These are phyloP conservation scores for Arthrinium phaeospermum DNA, from an alignment of 2,329 filamentous ascomycete genomes.

Conservation along the genomic window DNA sequence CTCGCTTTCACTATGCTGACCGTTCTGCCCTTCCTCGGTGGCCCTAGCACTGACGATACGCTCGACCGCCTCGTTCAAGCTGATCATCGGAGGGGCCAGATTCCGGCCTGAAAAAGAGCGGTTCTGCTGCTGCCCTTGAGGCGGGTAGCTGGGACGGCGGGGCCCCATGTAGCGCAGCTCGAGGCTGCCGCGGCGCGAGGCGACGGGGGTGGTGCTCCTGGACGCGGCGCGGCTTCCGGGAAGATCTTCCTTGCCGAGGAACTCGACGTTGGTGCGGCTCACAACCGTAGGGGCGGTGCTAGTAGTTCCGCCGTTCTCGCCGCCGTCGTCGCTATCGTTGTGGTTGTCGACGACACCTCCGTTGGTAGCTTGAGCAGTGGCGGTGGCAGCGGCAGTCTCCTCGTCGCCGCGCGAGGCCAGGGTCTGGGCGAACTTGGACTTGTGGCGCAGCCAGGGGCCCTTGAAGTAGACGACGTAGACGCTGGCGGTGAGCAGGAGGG, in stretches of 20 bases:
- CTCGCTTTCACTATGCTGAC: not conserved
- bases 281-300: not conserved
- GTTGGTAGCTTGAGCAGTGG: not conserved
- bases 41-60: not conserved
- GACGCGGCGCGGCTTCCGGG: not conserved
- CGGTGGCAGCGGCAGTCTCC: not conserved
- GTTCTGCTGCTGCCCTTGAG: not conserved
- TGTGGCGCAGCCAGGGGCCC: slow-evolving; percentile 63
- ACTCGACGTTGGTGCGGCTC: not conserved
- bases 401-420: slow-evolving; percentile 49
- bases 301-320: not conserved
- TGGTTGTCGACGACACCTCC: not conserved
- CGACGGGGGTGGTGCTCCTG: not conserved
- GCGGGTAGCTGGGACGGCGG: not conserved
- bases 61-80: not conserved
- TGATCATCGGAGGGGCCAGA: not conserved
- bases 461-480: slow-evolving; percentile 73
- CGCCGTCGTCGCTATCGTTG: not conserved
- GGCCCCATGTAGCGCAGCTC: not conserved
- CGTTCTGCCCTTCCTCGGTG: not conserved
- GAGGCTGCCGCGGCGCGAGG: not conserved
- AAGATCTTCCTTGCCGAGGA: not conserved
- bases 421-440: slow-evolving; percentile 69
- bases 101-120: not conserved
- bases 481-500: slow-evolving; percentile 64